Conservation (phyloP, 352 stramenopile species). For the Phytophthora melonis region DNA sequence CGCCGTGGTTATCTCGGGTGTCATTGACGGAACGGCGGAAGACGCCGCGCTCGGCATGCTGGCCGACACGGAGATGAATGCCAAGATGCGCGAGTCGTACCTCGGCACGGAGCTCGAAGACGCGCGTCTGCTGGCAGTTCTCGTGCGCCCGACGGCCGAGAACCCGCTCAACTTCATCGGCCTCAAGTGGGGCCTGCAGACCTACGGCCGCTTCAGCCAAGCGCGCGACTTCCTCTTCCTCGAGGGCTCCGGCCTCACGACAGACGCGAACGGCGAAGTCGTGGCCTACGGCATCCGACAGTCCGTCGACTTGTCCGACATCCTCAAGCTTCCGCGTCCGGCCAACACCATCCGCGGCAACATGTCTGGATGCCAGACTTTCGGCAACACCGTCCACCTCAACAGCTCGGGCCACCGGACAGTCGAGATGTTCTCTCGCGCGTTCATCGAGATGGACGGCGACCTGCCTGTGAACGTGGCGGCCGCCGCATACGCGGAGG, state of each 20-base stretch:
- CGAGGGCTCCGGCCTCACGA: constrained; percentile 46
- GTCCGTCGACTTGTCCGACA: constrained; percentile 41
- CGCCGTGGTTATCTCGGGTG: constrained; percentile 42
- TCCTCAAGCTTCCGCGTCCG: constrained; percentile 36
- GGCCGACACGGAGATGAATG: constrained; percentile 49
- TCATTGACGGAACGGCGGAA: constrained; percentile 48
- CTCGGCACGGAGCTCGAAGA: constrained; percentile 49
- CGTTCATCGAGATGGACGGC: constrained; percentile 44
- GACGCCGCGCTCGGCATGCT: constrained; percentile 51
- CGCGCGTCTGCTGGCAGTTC: constrained; percentile 43
- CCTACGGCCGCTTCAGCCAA: constrained; percentile 46
- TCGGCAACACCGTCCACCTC: constrained; percentile 32
- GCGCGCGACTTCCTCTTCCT: constrained; percentile 56
- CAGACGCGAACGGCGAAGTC: constrained; percentile 35
- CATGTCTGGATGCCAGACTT: constrained; percentile 46
- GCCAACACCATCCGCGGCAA: constrained; percentile 50
- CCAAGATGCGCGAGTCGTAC: constrained; percentile 50
- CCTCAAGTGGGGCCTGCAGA: constrained; percentile 54
- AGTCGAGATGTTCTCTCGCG: constrained; percentile 50
- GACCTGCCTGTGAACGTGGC: constrained; percentile 38
- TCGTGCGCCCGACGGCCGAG: constrained; percentile 36
- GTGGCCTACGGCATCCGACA: constrained; percentile 46
- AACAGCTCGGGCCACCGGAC: constrained; percentile 18
- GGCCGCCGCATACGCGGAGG: constrained; percentile 33
- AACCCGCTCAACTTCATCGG: constrained; percentile 54